Evolutionary conservation across 2,329 filamentous ascomycete species (phyloP).

Genomic region (Escovopsis sp.): DNA sequence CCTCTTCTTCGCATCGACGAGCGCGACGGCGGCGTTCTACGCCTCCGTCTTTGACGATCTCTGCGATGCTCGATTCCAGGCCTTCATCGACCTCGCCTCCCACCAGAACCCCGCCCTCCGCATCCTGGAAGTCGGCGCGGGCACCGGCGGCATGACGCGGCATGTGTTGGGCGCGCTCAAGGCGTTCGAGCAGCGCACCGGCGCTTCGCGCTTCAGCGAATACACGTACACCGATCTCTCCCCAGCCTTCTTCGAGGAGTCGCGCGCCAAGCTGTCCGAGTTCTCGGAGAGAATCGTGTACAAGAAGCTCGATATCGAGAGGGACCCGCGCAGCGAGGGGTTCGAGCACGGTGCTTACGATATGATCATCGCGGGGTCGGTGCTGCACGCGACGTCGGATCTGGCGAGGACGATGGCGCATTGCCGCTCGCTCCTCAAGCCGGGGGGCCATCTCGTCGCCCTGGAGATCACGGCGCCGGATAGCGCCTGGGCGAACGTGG

Average conservation of each 20-base stretch:
- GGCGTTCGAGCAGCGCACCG: conserved; percentile 9
- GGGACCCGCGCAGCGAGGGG: conserved; percentile 4
- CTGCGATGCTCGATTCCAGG: neutral
- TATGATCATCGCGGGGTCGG: conserved; percentile 13
- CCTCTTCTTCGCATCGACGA: conserved; percentile 19
- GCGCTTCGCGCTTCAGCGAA: conserved; percentile 9
- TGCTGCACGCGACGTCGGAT: conserved; percentile 15
- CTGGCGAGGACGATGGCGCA: conserved; percentile 11
- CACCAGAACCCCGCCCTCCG: conserved; percentile 20
- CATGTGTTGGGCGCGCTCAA: conserved; percentile 12
- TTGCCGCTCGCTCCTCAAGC: conserved; percentile 10
- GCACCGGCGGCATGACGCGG: conserved; percentile 20
- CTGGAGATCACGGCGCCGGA: conserved; percentile 10
- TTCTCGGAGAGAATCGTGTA: conserved; percentile 6
- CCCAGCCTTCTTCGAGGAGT: conserved; percentile 16
- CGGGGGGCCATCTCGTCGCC: conserved; percentile 14
- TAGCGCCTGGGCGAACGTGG: conserved; percentile 5
- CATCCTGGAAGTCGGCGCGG: conserved; percentile 26
- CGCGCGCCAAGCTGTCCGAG: conserved; percentile 6
- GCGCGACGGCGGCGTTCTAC: conserved; percentile 19
- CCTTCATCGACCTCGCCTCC: conserved; percentile 3
- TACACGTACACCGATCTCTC: conserved; percentile 28
- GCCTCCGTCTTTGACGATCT: conserved; percentile 15
- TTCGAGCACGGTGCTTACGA: conserved; percentile 9
- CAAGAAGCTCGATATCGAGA: conserved; percentile 13